Evolutionary conservation across 2,329 filamentous ascomycete species (phyloP), one percentile per base, ranked within the genome.

Genomic region (Hansfordia pulvinata): DNA sequence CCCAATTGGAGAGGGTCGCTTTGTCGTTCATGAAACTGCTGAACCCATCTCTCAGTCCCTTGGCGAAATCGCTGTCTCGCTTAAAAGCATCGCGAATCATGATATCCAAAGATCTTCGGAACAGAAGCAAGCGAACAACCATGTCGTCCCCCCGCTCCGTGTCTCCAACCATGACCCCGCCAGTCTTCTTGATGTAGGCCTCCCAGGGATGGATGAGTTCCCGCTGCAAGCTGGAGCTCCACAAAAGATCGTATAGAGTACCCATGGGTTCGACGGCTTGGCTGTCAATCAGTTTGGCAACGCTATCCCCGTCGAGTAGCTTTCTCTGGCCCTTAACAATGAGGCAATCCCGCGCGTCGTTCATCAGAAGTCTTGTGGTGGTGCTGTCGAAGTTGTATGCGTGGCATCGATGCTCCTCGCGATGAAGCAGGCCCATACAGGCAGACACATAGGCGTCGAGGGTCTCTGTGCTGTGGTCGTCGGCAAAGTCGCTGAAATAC

Each of bases 21-120:
- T 78, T 78, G 49, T 90, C 82, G 50, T 98, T 98, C 64, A 98
- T 93, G 41, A 96, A 94, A 1, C 62, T 67, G 28, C 81, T 76
- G 45, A 98, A 96, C 0, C 83, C 69, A 42, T 94, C 84, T 30
- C 90, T 71, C 38, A 98, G 63, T 8, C 68, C 72, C 48, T 86
- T 80, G 0, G 75, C 68, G 25, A 96, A 74, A 13, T 71, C 66
- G n/a, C 84, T 72, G 38, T 93, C 71, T 28, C 72, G 73, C 24
- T 68, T 62, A 43, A 98, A 94, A 0, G 84, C 76, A 25, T 77
- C 69, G 20, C 73, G 69, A 46, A 84, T 78, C 39, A 88, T 74
- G 20, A 74, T 55, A 44, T 94, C 85, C 7, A 94, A 59, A 17
- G 76, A 70, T 25, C 74, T 69, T 46, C 93, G 86, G 38, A 98